Evolutionary conservation across 257 asterid genomes (phyloP), one percentile per base, ranked within the genome.

Genomic region (Coffea eugenioides): DNA sequence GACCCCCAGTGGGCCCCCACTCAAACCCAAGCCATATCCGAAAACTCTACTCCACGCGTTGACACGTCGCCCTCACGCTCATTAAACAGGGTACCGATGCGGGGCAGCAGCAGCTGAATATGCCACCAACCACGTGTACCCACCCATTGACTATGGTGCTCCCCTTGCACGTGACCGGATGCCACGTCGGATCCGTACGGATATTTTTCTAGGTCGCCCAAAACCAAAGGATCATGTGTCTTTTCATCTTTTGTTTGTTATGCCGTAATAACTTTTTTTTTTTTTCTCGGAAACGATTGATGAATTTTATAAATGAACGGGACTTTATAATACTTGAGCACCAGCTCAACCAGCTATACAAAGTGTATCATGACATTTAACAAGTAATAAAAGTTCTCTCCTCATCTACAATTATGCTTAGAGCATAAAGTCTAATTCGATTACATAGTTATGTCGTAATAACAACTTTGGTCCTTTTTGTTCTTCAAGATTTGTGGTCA

Each of bases 51-150:
- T 82, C 80, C 84, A 83, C 82, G 86, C 73, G 71, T 71, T 78
- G 85, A 77, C 86, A 68, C 43, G 45, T 87, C 82, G 82, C 77
- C 62, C 31, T 82, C 81, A 21, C 76, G 67, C 21, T 49, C n/a
- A 16, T 46, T 23, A 48, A 64, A 39, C 43, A 14, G 0, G 12
- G 21, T 5, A 45, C n/a, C 2, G 0, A 1, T 11, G n/a, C 25
- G 66, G 39, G 46, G 10, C 34, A 3, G 52, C 5, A 25, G 75
- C 41, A 36, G 67, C 54, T 74, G 82, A 75, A 80, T 81, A 76
- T 75, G 39, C 82, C 79, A 84, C 77, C 83, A 25, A 51, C 83
- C 89, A 87, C 90, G 90, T 89, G 87, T 79, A 21, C 51, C 76
- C 69, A 14, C 45, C 18, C 43, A 34, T 10, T 72, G 62, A 75